Evolutionary conservation across 2,329 filamentous ascomycete species (phyloP), one percentile per base, ranked within the genome.

Genomic region (Cadophora gregata): DNA sequence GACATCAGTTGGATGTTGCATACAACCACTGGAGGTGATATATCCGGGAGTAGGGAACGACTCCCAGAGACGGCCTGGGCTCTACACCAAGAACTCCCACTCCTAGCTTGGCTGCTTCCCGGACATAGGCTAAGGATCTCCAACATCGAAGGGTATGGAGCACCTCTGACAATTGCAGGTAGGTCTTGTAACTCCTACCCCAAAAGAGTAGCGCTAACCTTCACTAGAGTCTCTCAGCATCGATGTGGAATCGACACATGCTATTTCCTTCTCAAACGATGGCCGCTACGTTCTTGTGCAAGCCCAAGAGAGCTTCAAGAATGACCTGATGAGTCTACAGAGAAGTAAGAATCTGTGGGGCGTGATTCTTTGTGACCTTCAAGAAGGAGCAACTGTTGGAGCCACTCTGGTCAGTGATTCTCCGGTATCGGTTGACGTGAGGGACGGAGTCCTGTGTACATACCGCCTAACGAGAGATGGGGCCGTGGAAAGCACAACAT

Each of bases 391-490:
- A 29, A 29, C 48, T 14, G 16, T 10, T 16, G 24, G 48, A 1
- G 48, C 48, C 29, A 6, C 48, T 51, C 25, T 51, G 25, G 25
- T 51, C 25, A 27, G 48, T 29, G 48, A 51, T 14, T 51, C 48
- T 51, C 25, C 48, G 4, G 25, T 51, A 16, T 27, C 48, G 9
- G 25, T 27, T 12, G 48, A 51, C 14, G 7, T 19, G 25, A 16
- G 21, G 4, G 56, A 59, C 10, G 56, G 25, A 8, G 21, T 59
- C 3, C 45, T 59, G 21, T 31, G 38, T n/a, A 45, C 38, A 3
- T 59, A 59, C 45, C 33, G 38, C 31, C 10, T 59, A 9, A 59
- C 56, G 14, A 59, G 56, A 42, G 56, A 59, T 14, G 56, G 56
- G 21, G 56, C 33, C 6, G 27, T 59, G 8, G 29, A 59, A 21